Base-by-base conservation (phyloP, 495 filamentous ascomycete species). In the Tuber brumale region DNA sequence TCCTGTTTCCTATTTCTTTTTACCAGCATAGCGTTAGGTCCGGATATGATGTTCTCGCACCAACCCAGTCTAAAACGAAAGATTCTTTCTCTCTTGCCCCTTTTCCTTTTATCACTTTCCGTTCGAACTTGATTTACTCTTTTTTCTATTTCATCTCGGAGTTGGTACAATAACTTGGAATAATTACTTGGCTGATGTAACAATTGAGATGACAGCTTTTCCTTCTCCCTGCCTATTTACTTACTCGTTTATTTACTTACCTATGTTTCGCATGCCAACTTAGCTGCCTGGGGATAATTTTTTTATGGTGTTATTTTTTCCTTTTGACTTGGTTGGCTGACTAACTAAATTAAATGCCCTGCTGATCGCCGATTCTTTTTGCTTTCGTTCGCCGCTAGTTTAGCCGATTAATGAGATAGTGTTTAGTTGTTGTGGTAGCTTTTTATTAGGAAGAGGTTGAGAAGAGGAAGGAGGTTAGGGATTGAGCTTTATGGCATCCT, bases 161-260 rank as follows among this genome's bases (percentile, higher is more conserved):
- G 57, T 35, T 31, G 27, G 57, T 18, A 57, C 9, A 1, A 66
- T 66, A 66, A 66, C 57, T 66, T 66, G 57, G n/a, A 35, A 66
- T 66, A 66, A 66, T 66, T 35, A 66, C 3, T 66, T 66, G n/a
- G 57, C 57, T 66, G 57, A 66, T 66, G n/a, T 66, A 66, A 66
- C 57, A 66, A 66, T 66, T 66, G 57, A 35, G 57, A 66, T 66
- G 57, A 35, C 14, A n/a, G 57, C 57, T 14, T 66, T 66, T 18
- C 14, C 27, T 66, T 66, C 12, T 35, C 14, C 57, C 14, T 66
- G 18, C 27, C n/a, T 66, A 66, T 66, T 35, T 66, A 2, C 14
- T 66, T 66, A 12, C 14, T 57, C 10, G 3, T 9, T 12, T 57
- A 57, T 57, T 57, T 57, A 3, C 9, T 27, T 27, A 27, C 23